Conservation (phyloP, 192 early-diverging fungal species). For the Coemansia sp. region DNA sequence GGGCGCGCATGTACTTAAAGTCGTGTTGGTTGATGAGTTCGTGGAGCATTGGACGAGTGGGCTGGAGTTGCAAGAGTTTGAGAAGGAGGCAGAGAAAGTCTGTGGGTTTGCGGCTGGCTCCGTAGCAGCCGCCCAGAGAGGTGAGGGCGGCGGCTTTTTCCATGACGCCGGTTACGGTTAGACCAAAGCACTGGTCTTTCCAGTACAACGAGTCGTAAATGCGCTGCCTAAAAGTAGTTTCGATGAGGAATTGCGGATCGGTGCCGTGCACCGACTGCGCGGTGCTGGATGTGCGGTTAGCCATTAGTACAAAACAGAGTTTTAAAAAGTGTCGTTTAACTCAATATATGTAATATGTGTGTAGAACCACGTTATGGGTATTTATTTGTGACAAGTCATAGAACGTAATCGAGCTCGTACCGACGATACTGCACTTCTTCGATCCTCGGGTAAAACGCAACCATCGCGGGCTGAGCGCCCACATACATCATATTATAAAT, state of each 20-base stretch:
- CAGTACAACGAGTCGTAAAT: constrained; percentile 94
- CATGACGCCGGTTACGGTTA: constrained; percentile 86
- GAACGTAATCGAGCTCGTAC: constrained; percentile 77
- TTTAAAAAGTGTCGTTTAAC: no score
- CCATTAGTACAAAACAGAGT: constrained; percentile 38
- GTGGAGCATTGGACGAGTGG: constrained; percentile 80
- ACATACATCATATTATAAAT: constrained; percentile 97
- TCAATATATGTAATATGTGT: no score
- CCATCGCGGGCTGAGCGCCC: constrained; percentile 83
- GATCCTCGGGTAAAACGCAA: constrained; percentile 88
- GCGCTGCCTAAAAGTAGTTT: constrained; percentile 87
- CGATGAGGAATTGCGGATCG: constrained; percentile 91
- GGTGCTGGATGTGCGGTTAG: constrained; percentile 69
- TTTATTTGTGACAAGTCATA: constrained; percentile 26
- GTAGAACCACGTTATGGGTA: no score
- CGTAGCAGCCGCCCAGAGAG: constrained; percentile 81
- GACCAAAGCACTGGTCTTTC: constrained; percentile 95
- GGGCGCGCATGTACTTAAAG: constrained; percentile 86
- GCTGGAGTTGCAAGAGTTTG: constrained; percentile 92
- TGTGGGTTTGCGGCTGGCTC: constrained; percentile 76
- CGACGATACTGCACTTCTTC: constrained; percentile 83
- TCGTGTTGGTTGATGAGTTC: constrained; percentile 80
- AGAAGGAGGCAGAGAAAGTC: constrained; percentile 87
- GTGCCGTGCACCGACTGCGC: constrained; percentile 79
- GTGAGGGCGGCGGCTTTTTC: constrained; percentile 79